Evolutionary conservation across 2,329 filamentous ascomycete species (phyloP).

Genomic region (Chlorencoelia australis): DNA sequence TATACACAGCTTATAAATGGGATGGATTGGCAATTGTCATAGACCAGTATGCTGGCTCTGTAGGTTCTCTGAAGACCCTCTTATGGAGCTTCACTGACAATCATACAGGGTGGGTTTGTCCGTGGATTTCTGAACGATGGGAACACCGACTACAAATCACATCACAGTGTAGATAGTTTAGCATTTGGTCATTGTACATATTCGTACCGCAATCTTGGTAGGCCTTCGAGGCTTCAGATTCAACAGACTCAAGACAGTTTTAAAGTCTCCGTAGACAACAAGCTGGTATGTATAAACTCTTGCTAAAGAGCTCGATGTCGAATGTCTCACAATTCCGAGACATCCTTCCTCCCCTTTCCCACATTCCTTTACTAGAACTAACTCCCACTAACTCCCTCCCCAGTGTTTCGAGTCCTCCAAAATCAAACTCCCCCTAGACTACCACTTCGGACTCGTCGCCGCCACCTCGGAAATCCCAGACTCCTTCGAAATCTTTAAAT

Average conservation of each 20-base stretch:
- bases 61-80: constrained; percentile 22
- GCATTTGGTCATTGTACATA: constrained; percentile 92
- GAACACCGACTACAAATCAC: constrained; percentile 63
- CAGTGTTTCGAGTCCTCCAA: constrained; percentile 78
- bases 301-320: too few relatives aligned
- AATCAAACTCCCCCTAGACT: constrained; percentile 67
- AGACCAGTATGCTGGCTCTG: constrained; percentile 67
- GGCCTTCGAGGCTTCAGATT: constrained; percentile 70
- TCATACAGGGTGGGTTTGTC: constrained; percentile 58
- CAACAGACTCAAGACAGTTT: constrained; percentile 55
- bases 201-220: constrained; percentile 81
- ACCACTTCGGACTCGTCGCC: constrained; percentile 79
- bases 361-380: too few relatives aligned
- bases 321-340: too few relatives aligned
- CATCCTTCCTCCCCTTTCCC: too few relatives aligned
- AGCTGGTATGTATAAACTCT: too few relatives aligned
- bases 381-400: too few relatives aligned
- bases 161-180: constrained; percentile 69
- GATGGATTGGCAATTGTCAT: constrained; percentile 85
- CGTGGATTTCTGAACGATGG: constrained; percentile 94
- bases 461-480: constrained; percentile 86
- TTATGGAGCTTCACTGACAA: neutral
- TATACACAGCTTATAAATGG: constrained; percentile 77
- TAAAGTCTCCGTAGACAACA: constrained; percentile 70
- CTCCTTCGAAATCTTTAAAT: constrained; percentile 87